phyloP scores from a whole-genome alignment of 345 rosid species.

The Stellera chamaejasme region DNA sequence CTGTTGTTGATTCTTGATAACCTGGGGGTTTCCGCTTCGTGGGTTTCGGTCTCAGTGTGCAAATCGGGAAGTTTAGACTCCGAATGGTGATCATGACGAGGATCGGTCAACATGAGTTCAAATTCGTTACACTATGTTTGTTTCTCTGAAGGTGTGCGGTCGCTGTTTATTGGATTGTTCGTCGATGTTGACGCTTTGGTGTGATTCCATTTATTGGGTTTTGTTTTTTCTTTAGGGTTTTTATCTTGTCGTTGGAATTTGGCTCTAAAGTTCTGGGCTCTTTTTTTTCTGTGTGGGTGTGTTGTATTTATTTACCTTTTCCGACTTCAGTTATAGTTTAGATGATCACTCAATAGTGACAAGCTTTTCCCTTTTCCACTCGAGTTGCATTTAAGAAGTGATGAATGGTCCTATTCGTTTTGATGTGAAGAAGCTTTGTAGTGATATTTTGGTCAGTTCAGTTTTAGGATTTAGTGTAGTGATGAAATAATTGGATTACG shows the following conservation, averaged over 20 bases:
- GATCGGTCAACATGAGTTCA: conserved; percentile 26
- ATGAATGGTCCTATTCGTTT: background rate
- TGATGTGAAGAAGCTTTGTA: no score
- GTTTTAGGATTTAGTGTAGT: no score
- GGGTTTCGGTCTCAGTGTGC: conserved; percentile 26
- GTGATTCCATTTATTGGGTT: conserved; percentile 6
- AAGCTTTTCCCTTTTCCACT: conserved; percentile 5
- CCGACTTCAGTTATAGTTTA: conserved; percentile 5
- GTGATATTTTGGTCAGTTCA: no score
- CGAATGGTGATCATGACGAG: conserved; percentile 7
- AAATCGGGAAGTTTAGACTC: conserved; percentile 18
- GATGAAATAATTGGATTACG: no score
- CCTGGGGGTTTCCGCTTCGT: conserved; percentile 19
- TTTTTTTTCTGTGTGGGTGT: conserved; percentile 1
- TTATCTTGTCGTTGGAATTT: conserved; percentile 11
- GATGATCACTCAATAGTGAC: conserved; percentile 3
- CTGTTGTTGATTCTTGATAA: conserved; percentile 22
- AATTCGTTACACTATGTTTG: background rate
- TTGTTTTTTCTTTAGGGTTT: conserved; percentile 17
- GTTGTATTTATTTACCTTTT: background rate
- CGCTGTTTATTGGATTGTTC: conserved; percentile 5
- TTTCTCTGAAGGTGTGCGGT: conserved; percentile 13
- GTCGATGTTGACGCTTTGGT: conserved; percentile 19
- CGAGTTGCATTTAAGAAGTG: background rate
- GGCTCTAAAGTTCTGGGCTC: conserved; percentile 5